A percentile compares a stretch with the other conserved stretches of the same genome.
Evolutionary conservation across 257 asterid genomes (phyloP).

Genomic region (Ligustrum vulgare): DNA sequence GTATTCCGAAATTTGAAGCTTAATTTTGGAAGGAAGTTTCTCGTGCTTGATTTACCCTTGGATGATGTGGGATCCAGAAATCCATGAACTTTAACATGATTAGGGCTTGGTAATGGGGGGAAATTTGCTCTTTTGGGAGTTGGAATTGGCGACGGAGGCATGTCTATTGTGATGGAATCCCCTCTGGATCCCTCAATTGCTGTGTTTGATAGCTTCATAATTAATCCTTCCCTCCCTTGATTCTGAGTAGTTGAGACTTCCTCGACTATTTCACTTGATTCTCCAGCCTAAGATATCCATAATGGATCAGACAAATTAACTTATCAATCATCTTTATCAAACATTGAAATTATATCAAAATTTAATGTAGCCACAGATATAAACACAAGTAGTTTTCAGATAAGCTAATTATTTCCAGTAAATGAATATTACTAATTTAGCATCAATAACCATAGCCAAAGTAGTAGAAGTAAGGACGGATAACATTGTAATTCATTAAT

Average conservation of each 20-base stretch:
- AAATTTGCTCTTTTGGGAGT: constrained; percentile 76
- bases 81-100: constrained; percentile 36
- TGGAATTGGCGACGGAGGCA: constrained; percentile 59
- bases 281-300: constrained; percentile 43
- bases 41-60: constrained; percentile 54
- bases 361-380: neutral
- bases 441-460: neutral
- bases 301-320: constrained; percentile 1
- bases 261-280: constrained; percentile 72
- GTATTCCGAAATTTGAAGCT: constrained; percentile 72
- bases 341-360: neutral
- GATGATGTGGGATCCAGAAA: constrained; percentile 64
- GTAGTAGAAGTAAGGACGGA: constrained; percentile 13
- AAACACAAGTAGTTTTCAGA: neutral
- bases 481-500: neutral
- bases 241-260: constrained; percentile 38
- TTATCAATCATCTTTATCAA: constrained; percentile 11
- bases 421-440: neutral
- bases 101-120: constrained; percentile 87
- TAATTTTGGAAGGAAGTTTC: constrained; percentile 63
- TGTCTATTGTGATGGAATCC: constrained; percentile 52
- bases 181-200: constrained; percentile 37
- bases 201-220: constrained; percentile 43
- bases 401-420: neutral
- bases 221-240: constrained; percentile 25